Conservation (phyloP, 176 grass and related monocot genomes). For the maize (Zea mays) region Zm-B73-REFERENCE-NAM-5.0 NC_050096.1:292101001-292101500, state of each 20-base stretch:
- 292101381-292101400: too few species aligned
- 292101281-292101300: too few species aligned
- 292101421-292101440: neutral
- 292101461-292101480: slow-evolving; percentile 15
- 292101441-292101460: slow-evolving; percentile 4
- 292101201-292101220: slow-evolving; percentile 26
- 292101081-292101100: neutral
- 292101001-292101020: neutral
- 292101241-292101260: neutral
- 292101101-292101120: neutral
- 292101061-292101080: neutral
- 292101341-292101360: too few species aligned
- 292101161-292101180: slow-evolving; percentile 3
- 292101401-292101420: too few species aligned
- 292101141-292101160: neutral
- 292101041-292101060: slow-evolving; percentile 13
- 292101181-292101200: slow-evolving; percentile 33
- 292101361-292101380: too few species aligned
- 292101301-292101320: too few species aligned
- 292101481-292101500: neutral
- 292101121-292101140: slow-evolving; percentile 24
- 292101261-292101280: neutral
- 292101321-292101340: neutral
- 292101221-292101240: neutral
- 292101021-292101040: neutral